Evolutionary conservation across 352 stramenopile genomes (phyloP).

Genomic region (Achlya hypogyna): DNA sequence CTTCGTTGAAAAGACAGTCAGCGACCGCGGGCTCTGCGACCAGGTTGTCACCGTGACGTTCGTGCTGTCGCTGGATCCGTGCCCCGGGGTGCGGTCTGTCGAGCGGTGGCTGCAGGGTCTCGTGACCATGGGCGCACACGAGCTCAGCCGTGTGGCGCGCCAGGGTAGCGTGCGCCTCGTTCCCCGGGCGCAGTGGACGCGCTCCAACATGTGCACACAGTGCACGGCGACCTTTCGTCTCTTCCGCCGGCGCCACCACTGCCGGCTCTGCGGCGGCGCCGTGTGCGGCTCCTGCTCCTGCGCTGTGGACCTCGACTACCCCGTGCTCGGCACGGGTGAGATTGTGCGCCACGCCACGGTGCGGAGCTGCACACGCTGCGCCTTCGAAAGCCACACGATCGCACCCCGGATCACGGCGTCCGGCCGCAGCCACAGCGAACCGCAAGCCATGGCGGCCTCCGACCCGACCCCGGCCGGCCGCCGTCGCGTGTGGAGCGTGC

Average conservation of each 20-base stretch:
- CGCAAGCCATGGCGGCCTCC: background rate
- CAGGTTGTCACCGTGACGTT: background rate
- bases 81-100: background rate
- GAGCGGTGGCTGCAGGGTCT: background rate
- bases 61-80: background rate
- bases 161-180: background rate
- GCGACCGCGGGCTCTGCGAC: background rate
- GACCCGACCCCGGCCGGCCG: background rate
- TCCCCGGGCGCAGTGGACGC: slow-evolving; percentile 41
- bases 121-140: background rate
- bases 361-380: slow-evolving; percentile 3
- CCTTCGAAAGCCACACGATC: background rate
- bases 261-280: slow-evolving; percentile 54
- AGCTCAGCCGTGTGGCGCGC: slow-evolving; percentile 1
- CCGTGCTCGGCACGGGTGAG: background rate
- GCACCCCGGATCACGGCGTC: background rate
- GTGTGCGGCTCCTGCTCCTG: slow-evolving; percentile 57
- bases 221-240: slow-evolving; percentile 56
- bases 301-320: slow-evolving; percentile 32
- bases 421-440: background rate
- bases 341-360: slow-evolving; percentile 2
- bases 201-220: slow-evolving; percentile 47
- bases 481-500: background rate
- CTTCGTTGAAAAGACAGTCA: slow-evolving; percentile 11
- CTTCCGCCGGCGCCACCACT: slow-evolving; percentile 59